These are phyloP conservation scores for Boletus vinaceobasis DNA, from an alignment of 768 basidiomycete genomes.

Conservation along the genomic window DNA sequence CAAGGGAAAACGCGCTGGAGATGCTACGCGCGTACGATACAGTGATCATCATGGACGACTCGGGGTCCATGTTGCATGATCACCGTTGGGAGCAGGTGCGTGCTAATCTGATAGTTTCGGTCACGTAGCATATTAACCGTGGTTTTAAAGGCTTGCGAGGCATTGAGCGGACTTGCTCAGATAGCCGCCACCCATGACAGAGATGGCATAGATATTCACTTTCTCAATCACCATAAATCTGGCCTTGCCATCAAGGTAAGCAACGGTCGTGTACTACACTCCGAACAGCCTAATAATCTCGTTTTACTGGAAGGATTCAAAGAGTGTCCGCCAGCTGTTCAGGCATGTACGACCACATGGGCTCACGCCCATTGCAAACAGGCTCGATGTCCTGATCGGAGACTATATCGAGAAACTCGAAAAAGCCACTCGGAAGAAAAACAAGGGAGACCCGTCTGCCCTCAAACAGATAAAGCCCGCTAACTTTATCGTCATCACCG, in stretches of 20 bases:
- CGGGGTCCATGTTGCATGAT: constrained; percentile 48
- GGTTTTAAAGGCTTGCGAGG: constrained; percentile 8
- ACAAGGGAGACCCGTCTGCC: constrained; percentile 19
- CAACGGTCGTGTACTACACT: neutral
- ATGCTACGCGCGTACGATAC: constrained; percentile 50
- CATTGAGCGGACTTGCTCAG: constrained; percentile 44
- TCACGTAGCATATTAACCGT: neutral
- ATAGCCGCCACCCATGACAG: constrained; percentile 48
- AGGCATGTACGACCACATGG: constrained; percentile 41
- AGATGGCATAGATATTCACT: constrained; percentile 62
- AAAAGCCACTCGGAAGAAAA: constrained; percentile 24
- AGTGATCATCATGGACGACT: constrained; percentile 59
- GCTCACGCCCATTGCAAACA: constrained; percentile 43
- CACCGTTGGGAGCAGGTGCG: constrained; percentile 49
- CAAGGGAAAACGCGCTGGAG: constrained; percentile 30
- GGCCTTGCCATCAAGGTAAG: constrained; percentile 40
- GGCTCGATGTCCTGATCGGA: constrained; percentile 38
- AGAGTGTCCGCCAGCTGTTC: constrained; percentile 42
- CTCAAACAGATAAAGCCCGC: constrained; percentile 46
- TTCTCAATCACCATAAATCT: constrained; percentile 44
- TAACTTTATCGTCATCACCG: constrained; percentile 61
- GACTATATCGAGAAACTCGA: constrained; percentile 37
- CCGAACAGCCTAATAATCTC: neutral
- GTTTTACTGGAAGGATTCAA: constrained; percentile 31
- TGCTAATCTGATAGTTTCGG: neutral